A percentile compares a stretch with the other conserved stretches of the same genome.
These are phyloP conservation scores for Ligustrum vulgare DNA, from an alignment of 257 asterid species.

Conservation along the genomic window DNA sequence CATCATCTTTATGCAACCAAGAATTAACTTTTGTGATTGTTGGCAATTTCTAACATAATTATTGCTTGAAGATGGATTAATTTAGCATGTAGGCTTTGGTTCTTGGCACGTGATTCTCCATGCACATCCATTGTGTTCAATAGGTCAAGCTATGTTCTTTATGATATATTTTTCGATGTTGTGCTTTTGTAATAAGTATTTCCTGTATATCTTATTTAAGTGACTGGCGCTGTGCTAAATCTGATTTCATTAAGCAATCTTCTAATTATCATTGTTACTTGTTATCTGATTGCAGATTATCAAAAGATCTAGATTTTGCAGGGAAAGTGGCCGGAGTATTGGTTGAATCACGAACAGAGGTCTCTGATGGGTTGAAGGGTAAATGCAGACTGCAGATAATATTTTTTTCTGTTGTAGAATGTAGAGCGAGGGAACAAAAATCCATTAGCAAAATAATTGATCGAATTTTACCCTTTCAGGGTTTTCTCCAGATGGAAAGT, in stretches of 20 bases:
- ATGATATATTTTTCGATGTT: slow-evolving; percentile 8
- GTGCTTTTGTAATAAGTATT: neutral
- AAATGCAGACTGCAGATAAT: slow-evolving; percentile 11
- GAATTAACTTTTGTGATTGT: too few species aligned
- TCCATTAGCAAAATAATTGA: slow-evolving; percentile 12
- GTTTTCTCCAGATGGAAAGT: slow-evolving; percentile 87
- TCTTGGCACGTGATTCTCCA: slow-evolving; percentile 12
- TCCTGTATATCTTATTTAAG: neutral
- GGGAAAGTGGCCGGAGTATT: slow-evolving; percentile 79
- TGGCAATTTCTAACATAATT: too few species aligned
- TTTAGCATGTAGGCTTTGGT: neutral
- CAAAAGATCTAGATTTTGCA: slow-evolving; percentile 60
- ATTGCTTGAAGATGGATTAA: neutral
- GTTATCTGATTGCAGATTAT: slow-evolving; percentile 52
- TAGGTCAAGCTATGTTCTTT: slow-evolving; percentile 6
- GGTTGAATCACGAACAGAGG: slow-evolving; percentile 67
- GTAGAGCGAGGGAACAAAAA: slow-evolving; percentile 3
- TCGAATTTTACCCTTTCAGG: slow-evolving; percentile 52
- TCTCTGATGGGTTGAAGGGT: slow-evolving; percentile 57
- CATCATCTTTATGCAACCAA: too few species aligned
- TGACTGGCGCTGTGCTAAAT: slow-evolving; percentile 5
- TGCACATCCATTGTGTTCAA: slow-evolving; percentile 1
- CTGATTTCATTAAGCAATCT: slow-evolving; percentile 12
- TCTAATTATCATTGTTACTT: slow-evolving; percentile 22
- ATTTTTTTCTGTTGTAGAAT: slow-evolving; percentile 6